Conservation (phyloP, 371 early-diverging fungal species). For the Mucor sp. region DNA sequence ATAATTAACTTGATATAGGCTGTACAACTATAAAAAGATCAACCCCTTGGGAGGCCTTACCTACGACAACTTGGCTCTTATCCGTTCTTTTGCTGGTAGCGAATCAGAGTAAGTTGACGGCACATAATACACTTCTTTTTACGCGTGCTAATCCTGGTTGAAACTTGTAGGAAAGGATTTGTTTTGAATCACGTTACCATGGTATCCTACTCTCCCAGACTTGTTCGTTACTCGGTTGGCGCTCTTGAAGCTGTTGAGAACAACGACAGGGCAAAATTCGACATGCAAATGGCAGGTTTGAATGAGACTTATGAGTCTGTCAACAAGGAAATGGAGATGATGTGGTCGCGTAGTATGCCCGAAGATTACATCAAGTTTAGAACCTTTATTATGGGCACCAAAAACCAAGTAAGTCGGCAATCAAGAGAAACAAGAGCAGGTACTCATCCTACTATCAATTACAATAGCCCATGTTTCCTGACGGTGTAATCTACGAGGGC, state of each 20-base stretch:
- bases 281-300: conserved; percentile 58
- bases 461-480: conserved; percentile 81
- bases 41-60: conserved; percentile 57
- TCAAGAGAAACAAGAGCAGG: background rate
- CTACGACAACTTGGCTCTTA: conserved; percentile 75
- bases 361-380: conserved; percentile 81
- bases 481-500: conserved; percentile 85
- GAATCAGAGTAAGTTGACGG: conserved; percentile 68
- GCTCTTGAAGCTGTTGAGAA: conserved; percentile 60
- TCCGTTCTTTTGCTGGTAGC: conserved; percentile 77
- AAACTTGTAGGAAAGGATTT: conserved; percentile 66
- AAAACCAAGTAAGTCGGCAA: conserved; percentile 58
- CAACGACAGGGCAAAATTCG: conserved; percentile 62
- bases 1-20: conserved; percentile 34
- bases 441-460: background rate
- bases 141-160: background rate
- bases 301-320: conserved; percentile 63
- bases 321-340: conserved; percentile 79
- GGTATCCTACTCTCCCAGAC: conserved; percentile 73
- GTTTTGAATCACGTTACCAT: conserved; percentile 87
- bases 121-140: conserved; percentile 27
- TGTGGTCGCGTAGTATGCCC: conserved; percentile 76
- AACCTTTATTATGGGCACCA: conserved; percentile 89
- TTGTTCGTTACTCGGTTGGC: conserved; percentile 61
- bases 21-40: conserved; percentile 81